A percentile compares a stretch with the other conserved stretches of the same genome.
phyloP scores from a whole-genome alignment of 768 basidiomycete genomes.

The Lyophyllum atratum region DNA sequence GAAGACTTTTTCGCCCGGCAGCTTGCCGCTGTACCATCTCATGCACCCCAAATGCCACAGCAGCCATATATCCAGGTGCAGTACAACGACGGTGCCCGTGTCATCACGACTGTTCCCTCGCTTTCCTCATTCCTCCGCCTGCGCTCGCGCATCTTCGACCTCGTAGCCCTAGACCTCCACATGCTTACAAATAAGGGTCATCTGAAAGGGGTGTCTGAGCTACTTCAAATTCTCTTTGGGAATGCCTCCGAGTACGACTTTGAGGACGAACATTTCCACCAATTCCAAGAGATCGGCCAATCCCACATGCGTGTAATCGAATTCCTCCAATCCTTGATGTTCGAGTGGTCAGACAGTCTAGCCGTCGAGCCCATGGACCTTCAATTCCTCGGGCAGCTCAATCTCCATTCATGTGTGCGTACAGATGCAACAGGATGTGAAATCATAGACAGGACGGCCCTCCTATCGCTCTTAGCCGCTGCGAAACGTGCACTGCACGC shows the following conservation, averaged over 20 bases:
- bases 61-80: slow-evolving; percentile 60
- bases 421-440: slow-evolving; percentile 76
- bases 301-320: slow-evolving; percentile 86
- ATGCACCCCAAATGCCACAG: slow-evolving; percentile 49
- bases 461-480: slow-evolving; percentile 67
- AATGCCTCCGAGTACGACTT: slow-evolving; percentile 53
- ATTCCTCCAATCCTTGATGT: slow-evolving; percentile 81
- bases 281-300: slow-evolving; percentile 77
- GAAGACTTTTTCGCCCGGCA: slow-evolving; percentile 91
- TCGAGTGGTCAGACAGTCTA: slow-evolving; percentile 85
- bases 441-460: slow-evolving; percentile 72
- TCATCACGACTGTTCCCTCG: slow-evolving; percentile 66
- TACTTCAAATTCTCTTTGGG: slow-evolving; percentile 83
- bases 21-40: slow-evolving; percentile 72
- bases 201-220: slow-evolving; percentile 67
- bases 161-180: slow-evolving; percentile 86
- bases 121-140: slow-evolving; percentile 78
- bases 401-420: slow-evolving; percentile 70
- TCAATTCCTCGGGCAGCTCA: slow-evolving; percentile 64
- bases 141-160: slow-evolving; percentile 83
- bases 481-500: slow-evolving; percentile 63
- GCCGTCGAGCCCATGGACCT: slow-evolving; percentile 57
- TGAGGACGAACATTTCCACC: slow-evolving; percentile 52
- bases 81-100: slow-evolving; percentile 71
- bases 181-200: slow-evolving; percentile 80